These are phyloP conservation scores for Pseudocercospora cruenta DNA, from an alignment of 2,329 filamentous ascomycete genomes.

Conservation along the genomic window DNA sequence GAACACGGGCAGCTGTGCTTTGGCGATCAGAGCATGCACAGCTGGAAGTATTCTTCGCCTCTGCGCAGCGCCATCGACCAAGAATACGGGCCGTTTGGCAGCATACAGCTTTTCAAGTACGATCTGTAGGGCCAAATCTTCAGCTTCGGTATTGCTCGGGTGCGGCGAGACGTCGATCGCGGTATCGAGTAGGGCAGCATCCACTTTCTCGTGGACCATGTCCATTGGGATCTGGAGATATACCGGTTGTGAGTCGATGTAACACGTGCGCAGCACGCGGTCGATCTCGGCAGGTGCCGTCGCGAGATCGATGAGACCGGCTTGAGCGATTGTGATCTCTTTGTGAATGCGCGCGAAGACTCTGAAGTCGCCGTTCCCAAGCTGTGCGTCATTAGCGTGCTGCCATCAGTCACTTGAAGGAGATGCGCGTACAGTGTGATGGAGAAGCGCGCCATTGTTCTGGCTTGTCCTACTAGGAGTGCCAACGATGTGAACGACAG, in stretches of 20 bases:
- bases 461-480: constrained; percentile 37
- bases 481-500: constrained; percentile 49
- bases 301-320: constrained; percentile 68
- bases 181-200: constrained; percentile 71
- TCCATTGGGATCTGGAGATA: constrained; percentile 85
- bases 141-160: constrained; percentile 69
- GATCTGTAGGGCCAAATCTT: constrained; percentile 81
- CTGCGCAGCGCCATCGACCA: constrained; percentile 68
- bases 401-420: too few relatives aligned
- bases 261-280: constrained; percentile 74
- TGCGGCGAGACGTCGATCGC: constrained; percentile 69
- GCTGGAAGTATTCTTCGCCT: constrained; percentile 13
- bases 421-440: constrained; percentile 43
- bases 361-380: constrained; percentile 69
- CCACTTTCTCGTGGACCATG: constrained; percentile 74
- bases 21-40: constrained; percentile 71
- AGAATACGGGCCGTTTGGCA: constrained; percentile 74
- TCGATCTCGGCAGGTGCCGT: constrained; percentile 78
- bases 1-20: constrained; percentile 76
- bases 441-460: constrained; percentile 47
- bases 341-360: constrained; percentile 80
- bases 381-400: constrained; percentile 3
- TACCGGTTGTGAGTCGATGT: constrained; percentile 73
- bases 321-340: constrained; percentile 70
- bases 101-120: constrained; percentile 72